These are phyloP conservation scores for Albizia julibrissin DNA, from an alignment of 306 rosid genomes.

Conservation along the genomic window DNA sequence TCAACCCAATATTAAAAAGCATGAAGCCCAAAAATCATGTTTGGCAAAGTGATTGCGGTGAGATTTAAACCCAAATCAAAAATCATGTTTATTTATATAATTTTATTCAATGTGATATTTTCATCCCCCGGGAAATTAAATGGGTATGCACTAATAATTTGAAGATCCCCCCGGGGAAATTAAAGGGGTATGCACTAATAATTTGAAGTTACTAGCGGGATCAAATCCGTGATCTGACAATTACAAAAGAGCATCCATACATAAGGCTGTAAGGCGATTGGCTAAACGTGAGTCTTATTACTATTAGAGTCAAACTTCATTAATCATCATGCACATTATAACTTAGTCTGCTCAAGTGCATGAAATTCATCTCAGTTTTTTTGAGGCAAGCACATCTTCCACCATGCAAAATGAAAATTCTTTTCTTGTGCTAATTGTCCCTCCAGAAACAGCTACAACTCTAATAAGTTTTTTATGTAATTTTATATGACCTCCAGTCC, in stretches of 20 bases:
- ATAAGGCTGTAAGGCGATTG: too few relatives aligned
- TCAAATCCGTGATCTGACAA: too few relatives aligned
- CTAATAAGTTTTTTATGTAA: not conserved
- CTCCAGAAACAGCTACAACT: not conserved
- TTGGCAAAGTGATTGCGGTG: too few relatives aligned
- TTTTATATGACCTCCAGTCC: not conserved
- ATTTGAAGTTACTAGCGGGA: too few relatives aligned
- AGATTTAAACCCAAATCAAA: too few relatives aligned
- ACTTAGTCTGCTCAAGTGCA: not conserved
- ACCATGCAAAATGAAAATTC: not conserved
- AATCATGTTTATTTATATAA: not conserved
- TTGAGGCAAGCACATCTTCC: not conserved
- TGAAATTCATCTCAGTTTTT: not conserved
- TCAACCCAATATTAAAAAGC: too few relatives aligned
- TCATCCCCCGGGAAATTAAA: too few relatives aligned
- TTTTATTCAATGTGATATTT: not conserved
- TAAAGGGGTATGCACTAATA: too few relatives aligned
- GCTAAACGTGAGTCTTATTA: not conserved
- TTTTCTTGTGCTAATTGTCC: not conserved
- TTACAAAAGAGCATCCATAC: too few relatives aligned
- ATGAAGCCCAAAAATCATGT: not conserved
- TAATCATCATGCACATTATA: not conserved
- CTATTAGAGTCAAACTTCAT: not conserved
- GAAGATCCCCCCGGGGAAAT: too few relatives aligned
- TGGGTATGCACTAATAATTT: too few relatives aligned